Percentiles rank a stretch among this genome's conserved stretches.
Evolutionary conservation across 305 asterid genomes (phyloP).

Genomic region (Fraxinus platypoda): DNA sequence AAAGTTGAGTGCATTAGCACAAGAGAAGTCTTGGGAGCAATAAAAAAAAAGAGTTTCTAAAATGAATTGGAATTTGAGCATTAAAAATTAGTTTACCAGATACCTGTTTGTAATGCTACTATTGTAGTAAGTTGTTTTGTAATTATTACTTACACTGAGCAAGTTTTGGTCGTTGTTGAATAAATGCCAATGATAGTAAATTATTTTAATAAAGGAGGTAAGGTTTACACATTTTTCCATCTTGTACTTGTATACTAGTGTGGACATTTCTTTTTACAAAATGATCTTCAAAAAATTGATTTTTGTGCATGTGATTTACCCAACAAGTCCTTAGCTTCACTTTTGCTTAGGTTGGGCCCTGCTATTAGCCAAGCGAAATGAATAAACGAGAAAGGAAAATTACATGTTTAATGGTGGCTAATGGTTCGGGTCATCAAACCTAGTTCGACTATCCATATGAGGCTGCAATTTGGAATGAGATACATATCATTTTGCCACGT

Average conservation of each 20-base stretch:
- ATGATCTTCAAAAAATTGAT: not conserved
- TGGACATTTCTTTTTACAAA: not conserved
- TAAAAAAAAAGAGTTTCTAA: not conserved
- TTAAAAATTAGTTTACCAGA: not conserved
- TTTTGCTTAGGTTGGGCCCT: not conserved
- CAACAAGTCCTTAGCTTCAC: not conserved
- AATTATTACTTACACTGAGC: not conserved
- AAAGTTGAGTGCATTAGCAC: not conserved
- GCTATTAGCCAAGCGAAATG: not conserved
- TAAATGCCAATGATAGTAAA: not conserved
- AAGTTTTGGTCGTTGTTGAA: not conserved
- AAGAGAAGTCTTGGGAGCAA: not conserved
- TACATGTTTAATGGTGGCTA: not conserved
- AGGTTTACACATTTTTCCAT: not conserved
- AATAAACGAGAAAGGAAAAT: not conserved
- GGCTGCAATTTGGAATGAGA: not conserved
- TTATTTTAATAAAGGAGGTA: not conserved
- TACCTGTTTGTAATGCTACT: not conserved
- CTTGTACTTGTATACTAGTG: not conserved
- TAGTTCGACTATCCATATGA: not conserved
- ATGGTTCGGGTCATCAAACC: not conserved
- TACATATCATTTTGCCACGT: not conserved
- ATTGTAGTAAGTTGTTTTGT: not conserved
- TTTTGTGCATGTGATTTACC: not conserved
- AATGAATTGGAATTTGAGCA: not conserved